These are phyloP conservation scores for Mycena latifolia DNA, from an alignment of 768 basidiomycete species.

Conservation along the genomic window DNA sequence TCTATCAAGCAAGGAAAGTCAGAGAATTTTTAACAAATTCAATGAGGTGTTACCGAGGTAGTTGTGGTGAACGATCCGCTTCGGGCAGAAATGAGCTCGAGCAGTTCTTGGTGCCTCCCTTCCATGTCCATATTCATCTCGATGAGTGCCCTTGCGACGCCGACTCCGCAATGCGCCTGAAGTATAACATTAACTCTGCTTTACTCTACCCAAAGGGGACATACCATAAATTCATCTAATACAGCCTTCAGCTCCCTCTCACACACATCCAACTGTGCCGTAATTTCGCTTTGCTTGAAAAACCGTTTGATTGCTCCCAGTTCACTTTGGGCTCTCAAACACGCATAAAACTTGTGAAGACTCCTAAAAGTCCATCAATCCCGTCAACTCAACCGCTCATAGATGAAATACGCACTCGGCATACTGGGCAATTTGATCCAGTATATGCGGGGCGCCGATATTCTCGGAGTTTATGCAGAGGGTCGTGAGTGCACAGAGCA, in stretches of 20 bases:
- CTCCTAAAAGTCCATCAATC: neutral
- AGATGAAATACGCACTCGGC: neutral
- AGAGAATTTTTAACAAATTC: neutral
- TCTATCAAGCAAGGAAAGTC: neutral
- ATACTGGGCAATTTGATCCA: slow-evolving; percentile 2
- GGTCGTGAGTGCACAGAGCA: no score
- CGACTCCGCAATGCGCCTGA: neutral
- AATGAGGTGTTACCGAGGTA: neutral
- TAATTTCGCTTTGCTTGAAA: no score
- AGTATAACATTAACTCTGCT: neutral
- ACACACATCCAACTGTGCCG: neutral
- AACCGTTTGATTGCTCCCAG: no score
- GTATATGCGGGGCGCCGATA: neutral
- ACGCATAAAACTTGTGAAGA: neutral
- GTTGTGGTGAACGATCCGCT: no score
- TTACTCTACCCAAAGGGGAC: no score
- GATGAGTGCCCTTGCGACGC: neutral
- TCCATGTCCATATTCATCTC: no score
- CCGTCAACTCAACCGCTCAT: neutral
- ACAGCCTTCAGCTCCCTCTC: neutral
- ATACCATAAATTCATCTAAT: neutral
- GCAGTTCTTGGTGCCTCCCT: no score
- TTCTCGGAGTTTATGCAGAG: no score
- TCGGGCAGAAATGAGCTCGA: no score
- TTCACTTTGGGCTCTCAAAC: neutral